Conservation (phyloP, 1,284 basidiomycete genomes). For the Heterobasidion annosum region DNA sequence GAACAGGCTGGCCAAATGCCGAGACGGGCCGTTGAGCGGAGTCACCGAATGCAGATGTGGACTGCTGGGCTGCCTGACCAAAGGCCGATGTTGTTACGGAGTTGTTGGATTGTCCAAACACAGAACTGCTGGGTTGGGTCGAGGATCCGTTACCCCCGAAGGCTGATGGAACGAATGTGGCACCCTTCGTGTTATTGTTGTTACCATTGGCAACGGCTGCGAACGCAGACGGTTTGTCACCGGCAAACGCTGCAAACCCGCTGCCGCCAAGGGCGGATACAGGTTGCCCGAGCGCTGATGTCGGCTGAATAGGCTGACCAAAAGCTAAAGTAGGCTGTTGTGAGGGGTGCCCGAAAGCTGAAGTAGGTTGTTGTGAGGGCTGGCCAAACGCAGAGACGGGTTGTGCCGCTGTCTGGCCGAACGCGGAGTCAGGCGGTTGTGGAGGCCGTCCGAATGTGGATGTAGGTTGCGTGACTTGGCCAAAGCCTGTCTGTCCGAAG, state of each 20-base stretch:
- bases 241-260: slow-evolving; percentile 26
- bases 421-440: slow-evolving; percentile 17
- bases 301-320: slow-evolving; percentile 10
- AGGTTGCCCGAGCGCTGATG: slow-evolving; percentile 6
- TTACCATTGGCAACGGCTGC: slow-evolving; percentile 5
- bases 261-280: slow-evolving; percentile 12
- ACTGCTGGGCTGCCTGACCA: not conserved
- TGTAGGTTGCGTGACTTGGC: slow-evolving; percentile 13
- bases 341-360: slow-evolving; percentile 20
- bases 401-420: slow-evolving; percentile 20
- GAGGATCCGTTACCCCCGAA: too few relatives aligned
- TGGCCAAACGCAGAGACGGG: slow-evolving; percentile 15
- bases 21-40: slow-evolving; percentile 1
- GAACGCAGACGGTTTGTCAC: slow-evolving; percentile 15
- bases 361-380: slow-evolving; percentile 12
- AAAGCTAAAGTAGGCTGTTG: slow-evolving; percentile 19
- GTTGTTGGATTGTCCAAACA: slow-evolving; percentile 5
- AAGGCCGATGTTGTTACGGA: slow-evolving; percentile 11
- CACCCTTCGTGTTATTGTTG: too few relatives aligned
- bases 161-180: too few relatives aligned
- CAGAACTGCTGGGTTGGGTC: too few relatives aligned
- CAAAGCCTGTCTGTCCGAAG: slow-evolving; percentile 29
- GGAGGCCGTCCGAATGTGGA: slow-evolving; percentile 16
- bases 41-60: slow-evolving; percentile 6
- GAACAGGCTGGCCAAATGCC: slow-evolving; percentile 13